phyloP scores from a whole-genome alignment of 345 rosid species.

The Carallia pectinifolia region DNA sequence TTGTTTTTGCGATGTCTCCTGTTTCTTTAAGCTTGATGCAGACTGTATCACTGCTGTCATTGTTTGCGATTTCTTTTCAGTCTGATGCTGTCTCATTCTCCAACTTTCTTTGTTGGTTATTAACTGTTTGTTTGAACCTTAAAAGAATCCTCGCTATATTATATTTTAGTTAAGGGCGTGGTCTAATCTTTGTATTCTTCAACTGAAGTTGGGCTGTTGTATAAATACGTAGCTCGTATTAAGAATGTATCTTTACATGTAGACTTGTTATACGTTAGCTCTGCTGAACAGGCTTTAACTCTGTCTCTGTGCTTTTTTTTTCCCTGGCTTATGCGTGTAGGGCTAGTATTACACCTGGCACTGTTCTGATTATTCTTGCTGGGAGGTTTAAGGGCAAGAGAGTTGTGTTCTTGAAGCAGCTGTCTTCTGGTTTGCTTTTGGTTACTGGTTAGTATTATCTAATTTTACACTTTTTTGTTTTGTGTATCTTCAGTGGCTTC shows the following conservation, averaged over 20 bases:
- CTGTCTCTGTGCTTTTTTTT: not conserved
- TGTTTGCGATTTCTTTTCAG: no score
- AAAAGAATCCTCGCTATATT: no score
- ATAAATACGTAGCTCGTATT: no score
- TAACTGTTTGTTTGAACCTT: no score
- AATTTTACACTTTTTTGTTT: not conserved
- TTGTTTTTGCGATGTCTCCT: not conserved
- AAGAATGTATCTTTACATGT: no score
- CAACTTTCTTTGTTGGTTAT: no score
- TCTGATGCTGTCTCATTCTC: no score
- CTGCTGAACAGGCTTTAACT: not conserved
- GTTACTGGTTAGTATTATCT: slow-evolving; percentile 56
- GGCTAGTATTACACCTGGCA: slow-evolving; percentile 66
- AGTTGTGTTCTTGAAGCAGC: slow-evolving; percentile 80
- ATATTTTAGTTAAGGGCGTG: no score
- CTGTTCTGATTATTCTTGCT: slow-evolving; percentile 64
- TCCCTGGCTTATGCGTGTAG: slow-evolving; percentile 26
- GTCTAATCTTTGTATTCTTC: no score
- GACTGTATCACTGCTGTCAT: no score
- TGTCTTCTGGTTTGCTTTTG: slow-evolving; percentile 78
- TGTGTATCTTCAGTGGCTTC: not conserved
- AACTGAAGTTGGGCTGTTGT: no score
- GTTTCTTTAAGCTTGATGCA: not conserved
- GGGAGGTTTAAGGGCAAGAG: slow-evolving; percentile 90
- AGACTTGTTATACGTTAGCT: no score